Evolutionary conservation across 345 rosid species (phyloP), one percentile per base, ranked within the genome.

Genomic region (Sisymbrium altissimum): DNA sequence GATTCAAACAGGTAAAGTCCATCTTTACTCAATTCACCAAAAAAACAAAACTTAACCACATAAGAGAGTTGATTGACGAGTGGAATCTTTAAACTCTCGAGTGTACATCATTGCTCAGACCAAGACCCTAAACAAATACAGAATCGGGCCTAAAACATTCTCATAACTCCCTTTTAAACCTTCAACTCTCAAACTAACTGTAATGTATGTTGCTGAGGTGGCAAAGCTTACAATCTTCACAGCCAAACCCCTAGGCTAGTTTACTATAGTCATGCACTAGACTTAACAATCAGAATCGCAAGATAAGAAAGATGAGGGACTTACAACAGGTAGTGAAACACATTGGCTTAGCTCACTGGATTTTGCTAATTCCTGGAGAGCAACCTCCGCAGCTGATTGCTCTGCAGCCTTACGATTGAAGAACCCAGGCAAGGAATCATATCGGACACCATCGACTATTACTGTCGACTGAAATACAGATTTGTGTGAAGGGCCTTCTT

Each of bases 331-430:
- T 35, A 68, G 87, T 43, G 96, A 82, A 65, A 86, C 84, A 82
- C 80, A 62, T 53, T 82, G 73, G 48, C 74, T 68, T 48, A 84
- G 78, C 71, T 84, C 84, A 61, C 87, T 86, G 40, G 86, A 72
- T 69, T 88, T 95, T 1, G 91, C 79, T 60, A 92, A 67, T 80
- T 86, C 94, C 64, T 46, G 7, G 27, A 95, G 89, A 67, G 98
- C 97, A 64, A 90, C 92, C 84, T 90, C 98, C 0, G 98, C 98
- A 76, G 98, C 98, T 8, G 99, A 92, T 39, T 95, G 98, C 80
- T 95, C 98, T 0, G 99, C 97, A 66, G 98, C 97, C 84, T 92
- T 92, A 56, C 98, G 90, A 75, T 92, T 95, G 71, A 77, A 87
- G 80, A 95, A 92, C 19, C 97, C 92, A 27, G 89, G 92, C 79